Base-by-base conservation (phyloP, 2,329 filamentous ascomycete species). In the Anisogramma anomala region DNA sequence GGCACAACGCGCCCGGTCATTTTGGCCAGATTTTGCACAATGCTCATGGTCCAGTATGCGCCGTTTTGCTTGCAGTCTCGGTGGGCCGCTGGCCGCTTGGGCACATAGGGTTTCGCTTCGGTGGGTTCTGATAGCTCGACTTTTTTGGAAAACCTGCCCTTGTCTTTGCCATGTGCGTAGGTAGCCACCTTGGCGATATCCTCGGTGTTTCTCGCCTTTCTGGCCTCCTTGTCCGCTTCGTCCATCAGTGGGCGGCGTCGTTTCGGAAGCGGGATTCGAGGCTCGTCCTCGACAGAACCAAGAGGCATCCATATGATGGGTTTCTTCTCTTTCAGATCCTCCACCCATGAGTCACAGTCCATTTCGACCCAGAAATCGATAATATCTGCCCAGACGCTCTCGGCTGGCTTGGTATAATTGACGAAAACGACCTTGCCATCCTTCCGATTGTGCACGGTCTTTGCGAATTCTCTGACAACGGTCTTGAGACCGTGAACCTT, bases 341-440 rank as follows among this genome's bases (percentile, higher is more conserved):
- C 58, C 1, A 84, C 79, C 80, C 80, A 85, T 3, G 74, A 74
- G 50, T 85, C 81, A 45, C 80, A 84, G 52, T 84, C 80, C 79
- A 79, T 83, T 48, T 81, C 69, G 1, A 85, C 69, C 74, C 79
- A 84, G 47, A 79, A 82, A 58, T 85, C 81, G 39, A 85, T 79
- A 0, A 83, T 63, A 40, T 83, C 79, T 1, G 78, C 74, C 81
- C 81, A 85, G 1, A 70, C 72, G 53, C 80, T 84, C 53, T 83
- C 79, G 0, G 80, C 68, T 0, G 80, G 79, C 51, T 81, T 81
- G 1, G 80, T 83, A 17, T 79, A 72, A 57, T 85, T 85, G 48
- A 84, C 75, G 59, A 84, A 84, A 4, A 84, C 66, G 0, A 85
- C 80, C 41, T 74, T 80, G 42, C 80, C 80, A 18, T 75, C 76